A percentile compares a stretch with the other conserved stretches of the same genome.
These are phyloP conservation scores for Vigna reflexopilosa DNA, from an alignment of 306 rosid species.

Conservation along the genomic window DNA sequence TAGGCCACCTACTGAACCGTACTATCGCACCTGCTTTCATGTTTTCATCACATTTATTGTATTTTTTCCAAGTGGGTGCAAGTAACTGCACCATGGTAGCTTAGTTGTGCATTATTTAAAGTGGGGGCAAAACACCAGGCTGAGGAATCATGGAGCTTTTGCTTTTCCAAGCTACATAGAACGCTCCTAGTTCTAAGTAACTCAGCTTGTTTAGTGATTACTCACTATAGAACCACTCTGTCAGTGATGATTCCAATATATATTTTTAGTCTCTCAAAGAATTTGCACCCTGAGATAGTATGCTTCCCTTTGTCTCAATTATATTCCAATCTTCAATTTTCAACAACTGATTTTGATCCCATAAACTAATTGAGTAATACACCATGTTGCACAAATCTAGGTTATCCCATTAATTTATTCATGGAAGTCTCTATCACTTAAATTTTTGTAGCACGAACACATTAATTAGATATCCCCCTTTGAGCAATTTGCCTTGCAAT, in stretches of 20 bases:
- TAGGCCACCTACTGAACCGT: slow-evolving; percentile 26
- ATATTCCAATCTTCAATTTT: slow-evolving; percentile 41
- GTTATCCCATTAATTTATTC: slow-evolving; percentile 38
- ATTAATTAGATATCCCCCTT: slow-evolving; percentile 51
- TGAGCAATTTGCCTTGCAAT: slow-evolving; percentile 44
- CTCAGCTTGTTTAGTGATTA: slow-evolving; percentile 57
- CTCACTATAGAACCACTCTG: slow-evolving; percentile 59
- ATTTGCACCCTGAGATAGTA: slow-evolving; percentile 51
- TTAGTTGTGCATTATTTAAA: slow-evolving; percentile 38
- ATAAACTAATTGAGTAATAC: slow-evolving; percentile 31
- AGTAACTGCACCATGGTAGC: slow-evolving; percentile 53
- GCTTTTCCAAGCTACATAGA: slow-evolving; percentile 58
- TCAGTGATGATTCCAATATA: slow-evolving; percentile 57
- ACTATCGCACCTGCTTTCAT: slow-evolving; percentile 21
- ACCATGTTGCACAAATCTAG: slow-evolving; percentile 49
- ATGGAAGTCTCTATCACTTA: slow-evolving; percentile 59
- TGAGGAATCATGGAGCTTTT: slow-evolving; percentile 59
- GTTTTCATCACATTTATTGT: slow-evolving; percentile 48
- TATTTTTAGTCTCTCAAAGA: slow-evolving; percentile 47
- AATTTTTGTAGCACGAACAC: slow-evolving; percentile 57
- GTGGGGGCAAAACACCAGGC: slow-evolving; percentile 48
- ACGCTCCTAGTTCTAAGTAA: slow-evolving; percentile 55
- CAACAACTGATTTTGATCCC: slow-evolving; percentile 48
- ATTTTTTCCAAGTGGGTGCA: slow-evolving; percentile 48
- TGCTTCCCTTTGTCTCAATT: slow-evolving; percentile 51